Percentiles rank a stretch among this genome's conserved stretches.
phyloP scores from a whole-genome alignment of 129 eudicot species.

The Pseudognaphalium luteoalbum region DNA sequence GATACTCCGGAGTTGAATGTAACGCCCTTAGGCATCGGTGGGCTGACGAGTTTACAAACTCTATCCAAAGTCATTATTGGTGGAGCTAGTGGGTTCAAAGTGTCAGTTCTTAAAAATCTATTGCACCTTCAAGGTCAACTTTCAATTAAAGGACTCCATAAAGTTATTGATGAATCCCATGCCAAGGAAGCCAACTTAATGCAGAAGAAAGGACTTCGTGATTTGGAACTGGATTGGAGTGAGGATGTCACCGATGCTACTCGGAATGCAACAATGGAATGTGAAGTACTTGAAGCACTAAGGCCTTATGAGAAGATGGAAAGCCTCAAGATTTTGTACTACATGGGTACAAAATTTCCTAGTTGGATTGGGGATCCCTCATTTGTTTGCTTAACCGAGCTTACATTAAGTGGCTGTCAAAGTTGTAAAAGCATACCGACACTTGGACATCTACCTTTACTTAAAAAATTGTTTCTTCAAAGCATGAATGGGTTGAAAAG shows the following conservation, averaged over 20 bases:
- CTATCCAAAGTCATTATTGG: conserved; percentile 13
- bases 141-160: background rate
- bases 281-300: background rate
- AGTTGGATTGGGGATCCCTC: conserved; percentile 50
- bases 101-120: background rate
- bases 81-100: background rate
- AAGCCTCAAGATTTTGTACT: conserved; percentile 26
- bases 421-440: conserved; percentile 42
- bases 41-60: conserved; percentile 37
- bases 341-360: conserved; percentile 42
- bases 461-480: conserved; percentile 31
- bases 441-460: conserved; percentile 47
- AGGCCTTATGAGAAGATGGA: background rate
- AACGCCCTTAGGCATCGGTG: conserved; percentile 38
- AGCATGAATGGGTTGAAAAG: conserved; percentile 36
- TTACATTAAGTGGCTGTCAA: conserved; percentile 31
- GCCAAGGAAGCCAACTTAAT: background rate
- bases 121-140: background rate
- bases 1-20: conserved; percentile 34
- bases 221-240: background rate
- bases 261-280: background rate
- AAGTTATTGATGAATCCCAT: background rate
- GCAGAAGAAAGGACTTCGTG: background rate
- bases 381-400: conserved; percentile 29
- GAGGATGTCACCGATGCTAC: background rate